phyloP scores from a whole-genome alignment of 2,329 filamentous ascomycete species.

The Apiospora pterosperma region DNA sequence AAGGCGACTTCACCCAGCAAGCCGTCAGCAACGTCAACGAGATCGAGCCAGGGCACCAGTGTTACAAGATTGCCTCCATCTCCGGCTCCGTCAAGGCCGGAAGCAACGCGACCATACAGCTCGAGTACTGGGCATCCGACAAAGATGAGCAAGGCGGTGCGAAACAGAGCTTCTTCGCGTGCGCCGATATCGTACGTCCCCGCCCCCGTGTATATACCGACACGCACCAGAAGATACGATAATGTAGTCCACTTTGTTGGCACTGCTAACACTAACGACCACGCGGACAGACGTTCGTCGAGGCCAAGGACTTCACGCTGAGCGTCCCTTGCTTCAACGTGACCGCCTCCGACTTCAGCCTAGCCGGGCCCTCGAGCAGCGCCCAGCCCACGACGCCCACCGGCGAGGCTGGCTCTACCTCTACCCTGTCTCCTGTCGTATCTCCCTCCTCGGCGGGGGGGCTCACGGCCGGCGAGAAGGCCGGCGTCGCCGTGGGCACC shows the following conservation, averaged over 20 bases:
- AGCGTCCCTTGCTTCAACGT: slow-evolving; percentile 36
- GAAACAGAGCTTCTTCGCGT: slow-evolving; percentile 35
- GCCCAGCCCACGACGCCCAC: slow-evolving; percentile 13
- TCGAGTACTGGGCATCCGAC: slow-evolving; percentile 31
- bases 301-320: slow-evolving; percentile 22
- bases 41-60: slow-evolving; percentile 33
- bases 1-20: slow-evolving; percentile 30
- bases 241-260: no score
- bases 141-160: slow-evolving; percentile 26
- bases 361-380: slow-evolving; percentile 18
- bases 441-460: slow-evolving; percentile 17
- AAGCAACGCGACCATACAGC: slow-evolving; percentile 33
- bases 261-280: background rate
- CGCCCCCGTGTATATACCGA: background rate
- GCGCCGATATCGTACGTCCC: slow-evolving; percentile 33
- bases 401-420: slow-evolving; percentile 2
- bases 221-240: no score
- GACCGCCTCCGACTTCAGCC: slow-evolving; percentile 27
- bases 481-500: slow-evolving; percentile 34
- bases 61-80: slow-evolving; percentile 28
- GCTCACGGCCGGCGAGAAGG: slow-evolving; percentile 30
- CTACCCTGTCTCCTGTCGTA: background rate
- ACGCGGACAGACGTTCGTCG: slow-evolving; percentile 27
- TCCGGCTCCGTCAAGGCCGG: slow-evolving; percentile 23
- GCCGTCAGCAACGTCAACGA: slow-evolving; percentile 25